Conservation (phyloP, 345 rosid species). For the Durio zibethinus region DNA sequence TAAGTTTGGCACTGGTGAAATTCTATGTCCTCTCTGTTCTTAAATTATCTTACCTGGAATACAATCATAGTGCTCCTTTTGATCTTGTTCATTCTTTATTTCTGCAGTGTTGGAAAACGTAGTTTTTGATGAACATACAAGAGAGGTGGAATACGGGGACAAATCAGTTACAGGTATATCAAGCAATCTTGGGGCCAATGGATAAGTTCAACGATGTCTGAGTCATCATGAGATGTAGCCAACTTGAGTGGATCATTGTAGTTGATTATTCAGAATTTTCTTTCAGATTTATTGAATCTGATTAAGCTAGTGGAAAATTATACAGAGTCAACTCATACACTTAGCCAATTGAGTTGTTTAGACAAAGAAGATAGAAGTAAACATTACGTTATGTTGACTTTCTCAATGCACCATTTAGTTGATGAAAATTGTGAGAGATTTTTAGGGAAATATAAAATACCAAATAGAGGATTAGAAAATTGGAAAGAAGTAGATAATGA, state of each 20-base stretch:
- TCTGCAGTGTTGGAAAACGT: slow-evolving; percentile 85
- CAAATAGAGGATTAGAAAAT: neutral
- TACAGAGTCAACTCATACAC: neutral
- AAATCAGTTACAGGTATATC: slow-evolving; percentile 81
- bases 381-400: neutral
- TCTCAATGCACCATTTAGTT: neutral
- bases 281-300: neutral
- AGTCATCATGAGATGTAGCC: neutral
- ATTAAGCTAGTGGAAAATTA: neutral
- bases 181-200: neutral
- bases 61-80: neutral
- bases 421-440: neutral
- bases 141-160: slow-evolving; percentile 82
- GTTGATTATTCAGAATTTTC: neutral
- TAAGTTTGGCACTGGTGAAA: slow-evolving; percentile 57
- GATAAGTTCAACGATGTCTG: neutral
- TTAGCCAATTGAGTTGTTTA: neutral
- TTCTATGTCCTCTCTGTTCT: neutral
- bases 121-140: slow-evolving; percentile 87
- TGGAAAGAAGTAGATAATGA: neutral
- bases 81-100: slow-evolving; percentile 38
- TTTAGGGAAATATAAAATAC: neutral
- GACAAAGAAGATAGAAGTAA: neutral
- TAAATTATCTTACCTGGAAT: neutral
- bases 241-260: neutral